Evolutionary conservation across 2,329 filamentous ascomycete genomes (phyloP).

Genomic region (Didymella exigua): DNA sequence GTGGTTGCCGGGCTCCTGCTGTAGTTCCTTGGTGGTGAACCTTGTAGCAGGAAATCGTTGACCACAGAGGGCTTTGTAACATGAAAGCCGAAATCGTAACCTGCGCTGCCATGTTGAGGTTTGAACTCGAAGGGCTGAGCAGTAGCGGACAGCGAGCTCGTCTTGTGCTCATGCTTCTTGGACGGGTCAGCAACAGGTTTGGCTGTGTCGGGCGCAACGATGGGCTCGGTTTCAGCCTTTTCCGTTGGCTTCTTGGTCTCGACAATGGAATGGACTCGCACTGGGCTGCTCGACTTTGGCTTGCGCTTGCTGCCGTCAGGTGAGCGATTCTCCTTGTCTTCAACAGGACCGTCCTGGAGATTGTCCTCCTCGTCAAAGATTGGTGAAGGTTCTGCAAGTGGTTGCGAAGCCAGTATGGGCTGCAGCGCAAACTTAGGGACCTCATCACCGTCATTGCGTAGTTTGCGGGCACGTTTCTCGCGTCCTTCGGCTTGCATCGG

Average conservation of each 20-base stretch:
- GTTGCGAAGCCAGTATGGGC: constrained; percentile 47
- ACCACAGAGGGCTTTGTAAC: constrained; percentile 46
- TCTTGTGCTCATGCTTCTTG: constrained; percentile 42
- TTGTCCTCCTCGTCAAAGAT: constrained; percentile 31
- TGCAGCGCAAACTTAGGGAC: constrained; percentile 73
- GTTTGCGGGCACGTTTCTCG: constrained; percentile 74
- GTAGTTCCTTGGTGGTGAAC: constrained; percentile 26
- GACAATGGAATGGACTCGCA: constrained; percentile 25
- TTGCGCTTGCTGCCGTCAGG: constrained; percentile 29
- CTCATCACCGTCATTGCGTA: constrained; percentile 69
- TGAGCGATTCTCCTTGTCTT: constrained; percentile 48
- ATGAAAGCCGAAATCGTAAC: constrained; percentile 48
- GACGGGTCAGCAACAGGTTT: constrained; percentile 37
- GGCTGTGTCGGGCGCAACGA: constrained; percentile 27
- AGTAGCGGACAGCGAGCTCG: constrained; percentile 69
- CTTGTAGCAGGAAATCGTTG: constrained; percentile 11
- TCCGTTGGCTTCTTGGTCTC: constrained; percentile 24
- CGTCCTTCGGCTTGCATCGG: constrained; percentile 69
- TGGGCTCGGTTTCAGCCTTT: constrained; percentile 20
- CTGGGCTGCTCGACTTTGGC: constrained; percentile 40
- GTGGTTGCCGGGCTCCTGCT: constrained; percentile 49
- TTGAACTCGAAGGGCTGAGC: constrained; percentile 70
- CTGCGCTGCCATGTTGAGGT: constrained; percentile 34
- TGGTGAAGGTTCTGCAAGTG: constrained; percentile 36
- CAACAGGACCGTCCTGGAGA: constrained; percentile 29